Evolutionary conservation across 1,139 yeast species (phyloP).

Genomic region (Candida gigantensis): DNA sequence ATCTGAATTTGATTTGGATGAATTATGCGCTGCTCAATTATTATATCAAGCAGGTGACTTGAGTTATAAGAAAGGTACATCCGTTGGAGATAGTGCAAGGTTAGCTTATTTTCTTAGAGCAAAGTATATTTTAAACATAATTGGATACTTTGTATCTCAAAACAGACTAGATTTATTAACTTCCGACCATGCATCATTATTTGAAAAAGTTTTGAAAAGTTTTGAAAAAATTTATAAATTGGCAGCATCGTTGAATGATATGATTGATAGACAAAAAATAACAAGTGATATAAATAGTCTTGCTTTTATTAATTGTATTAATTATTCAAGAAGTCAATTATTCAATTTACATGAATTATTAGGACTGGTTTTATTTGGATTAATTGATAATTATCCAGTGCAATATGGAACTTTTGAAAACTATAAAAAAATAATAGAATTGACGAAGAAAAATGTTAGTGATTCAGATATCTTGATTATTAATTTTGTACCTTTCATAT

Average conservation of each 20-base stretch:
- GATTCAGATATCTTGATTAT: constrained; percentile 63
- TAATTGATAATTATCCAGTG: constrained; percentile 38
- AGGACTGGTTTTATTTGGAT: constrained; percentile 62
- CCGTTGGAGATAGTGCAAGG: constrained; percentile 66
- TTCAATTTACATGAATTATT: constrained; percentile 69
- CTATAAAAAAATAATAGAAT: constrained; percentile 36
- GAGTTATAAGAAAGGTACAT: constrained; percentile 50
- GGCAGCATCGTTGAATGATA: constrained; percentile 56
- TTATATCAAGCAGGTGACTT: constrained; percentile 42
- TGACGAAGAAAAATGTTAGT: constrained; percentile 39
- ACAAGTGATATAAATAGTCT: constrained; percentile 42
- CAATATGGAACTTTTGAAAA: constrained; percentile 31
- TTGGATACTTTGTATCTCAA: constrained; percentile 54
- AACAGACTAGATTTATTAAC: constrained; percentile 28
- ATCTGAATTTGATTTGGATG: constrained; percentile 42
- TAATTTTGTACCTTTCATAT: constrained; percentile 67
- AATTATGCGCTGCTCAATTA: constrained; percentile 38
- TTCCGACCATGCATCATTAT: constrained; percentile 23
- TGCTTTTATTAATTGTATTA: constrained; percentile 54
- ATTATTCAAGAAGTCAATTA: constrained; percentile 62
- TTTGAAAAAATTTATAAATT: constrained; percentile 60
- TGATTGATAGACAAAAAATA: constrained; percentile 64
- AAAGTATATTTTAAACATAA: constrained; percentile 69
- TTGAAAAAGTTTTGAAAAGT: constrained; percentile 48
- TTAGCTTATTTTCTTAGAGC: constrained; percentile 70